phyloP scores from a whole-genome alignment of 2,329 filamentous ascomycete genomes.

The Fusarium graminum region DNA sequence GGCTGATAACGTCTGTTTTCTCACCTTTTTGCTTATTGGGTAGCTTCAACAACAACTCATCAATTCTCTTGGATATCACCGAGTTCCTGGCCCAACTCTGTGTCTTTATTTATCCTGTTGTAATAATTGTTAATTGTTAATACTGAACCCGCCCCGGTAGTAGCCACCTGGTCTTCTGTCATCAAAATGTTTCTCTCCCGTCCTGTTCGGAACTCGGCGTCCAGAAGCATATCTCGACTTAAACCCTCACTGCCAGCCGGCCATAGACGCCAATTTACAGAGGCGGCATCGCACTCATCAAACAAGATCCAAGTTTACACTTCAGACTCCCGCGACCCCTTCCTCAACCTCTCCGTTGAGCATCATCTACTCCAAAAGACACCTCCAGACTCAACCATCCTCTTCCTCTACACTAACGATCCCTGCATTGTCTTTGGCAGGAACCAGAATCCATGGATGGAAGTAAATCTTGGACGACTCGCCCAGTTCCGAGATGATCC shows the following conservation, averaged over 20 bases:
- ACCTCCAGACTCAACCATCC: slow-evolving; percentile 77
- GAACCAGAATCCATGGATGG: slow-evolving; percentile 98
- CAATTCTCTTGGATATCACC: slow-evolving; percentile 6
- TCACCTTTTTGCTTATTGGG: slow-evolving; percentile 35
- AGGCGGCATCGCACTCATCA: slow-evolving; percentile 57
- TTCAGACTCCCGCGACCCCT: slow-evolving; percentile 78
- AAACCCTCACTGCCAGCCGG: slow-evolving; percentile 21
- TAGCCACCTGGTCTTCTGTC: slow-evolving; percentile 7
- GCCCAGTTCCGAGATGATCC: slow-evolving; percentile 42
- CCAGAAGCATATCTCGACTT: slow-evolving; percentile 18
- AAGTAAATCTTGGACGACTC: slow-evolving; percentile 80
- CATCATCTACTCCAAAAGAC: slow-evolving; percentile 86
- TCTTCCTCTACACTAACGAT: slow-evolving; percentile 89
- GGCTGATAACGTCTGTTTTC: slow-evolving; percentile 37
- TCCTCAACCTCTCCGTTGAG: slow-evolving; percentile 93
- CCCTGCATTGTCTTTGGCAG: slow-evolving; percentile 92
- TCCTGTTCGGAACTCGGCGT: slow-evolving; percentile 18
- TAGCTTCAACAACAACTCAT: slow-evolving; percentile 39
- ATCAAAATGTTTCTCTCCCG: slow-evolving; percentile 29
- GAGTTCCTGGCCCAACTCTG: slow-evolving; percentile 3
- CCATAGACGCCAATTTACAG: slow-evolving; percentile 52
- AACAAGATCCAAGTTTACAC: slow-evolving; percentile 76
- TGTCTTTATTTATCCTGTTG: background rate
- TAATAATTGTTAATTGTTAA: slow-evolving; percentile 7
- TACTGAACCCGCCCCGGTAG: background rate